These are phyloP conservation scores for Orbilia oligospora DNA, from an alignment of 2,329 filamentous ascomycete species.

Conservation along the genomic window DNA sequence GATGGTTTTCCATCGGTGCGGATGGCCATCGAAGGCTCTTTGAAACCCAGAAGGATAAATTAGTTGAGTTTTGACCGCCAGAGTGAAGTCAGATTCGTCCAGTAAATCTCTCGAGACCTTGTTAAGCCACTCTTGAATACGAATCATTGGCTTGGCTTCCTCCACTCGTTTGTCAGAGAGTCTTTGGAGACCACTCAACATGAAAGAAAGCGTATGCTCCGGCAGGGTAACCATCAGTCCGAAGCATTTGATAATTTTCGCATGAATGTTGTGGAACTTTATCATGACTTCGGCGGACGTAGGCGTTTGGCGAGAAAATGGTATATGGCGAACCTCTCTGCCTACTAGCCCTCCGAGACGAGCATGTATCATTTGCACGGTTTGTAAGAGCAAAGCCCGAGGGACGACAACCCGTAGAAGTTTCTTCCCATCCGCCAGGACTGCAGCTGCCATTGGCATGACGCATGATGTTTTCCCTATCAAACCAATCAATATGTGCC, in stretches of 20 bases:
- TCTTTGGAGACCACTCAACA: constrained; percentile 74
- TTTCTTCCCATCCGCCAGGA: constrained; percentile 71
- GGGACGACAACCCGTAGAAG: constrained; percentile 73
- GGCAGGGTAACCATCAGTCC: constrained; percentile 75
- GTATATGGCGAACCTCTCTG: constrained; percentile 72
- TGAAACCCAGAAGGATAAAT: constrained; percentile 73
- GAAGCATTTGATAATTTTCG: constrained; percentile 67
- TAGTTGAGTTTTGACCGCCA: constrained; percentile 72
- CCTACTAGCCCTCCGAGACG: constrained; percentile 73
- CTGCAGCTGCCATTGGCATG: constrained; percentile 67
- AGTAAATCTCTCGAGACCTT: constrained; percentile 73
- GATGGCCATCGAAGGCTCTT: constrained; percentile 71
- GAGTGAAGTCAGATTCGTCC: constrained; percentile 75
- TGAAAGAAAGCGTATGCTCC: constrained; percentile 77
- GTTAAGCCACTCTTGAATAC: constrained; percentile 71
- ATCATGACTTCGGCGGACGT: constrained; percentile 63
- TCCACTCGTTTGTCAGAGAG: constrained; percentile 69
- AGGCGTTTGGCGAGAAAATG: constrained; percentile 72
- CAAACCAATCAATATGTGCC: neutral
- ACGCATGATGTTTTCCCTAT: constrained; percentile 65
- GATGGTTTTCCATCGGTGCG: constrained; percentile 67
- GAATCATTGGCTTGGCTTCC: constrained; percentile 70
- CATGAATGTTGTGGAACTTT: constrained; percentile 67
- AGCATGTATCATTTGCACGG: constrained; percentile 72
- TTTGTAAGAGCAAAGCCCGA: constrained; percentile 73